Conservation (phyloP, 2,329 filamentous ascomycete species). For the Colletotrichum liriopes region DNA sequence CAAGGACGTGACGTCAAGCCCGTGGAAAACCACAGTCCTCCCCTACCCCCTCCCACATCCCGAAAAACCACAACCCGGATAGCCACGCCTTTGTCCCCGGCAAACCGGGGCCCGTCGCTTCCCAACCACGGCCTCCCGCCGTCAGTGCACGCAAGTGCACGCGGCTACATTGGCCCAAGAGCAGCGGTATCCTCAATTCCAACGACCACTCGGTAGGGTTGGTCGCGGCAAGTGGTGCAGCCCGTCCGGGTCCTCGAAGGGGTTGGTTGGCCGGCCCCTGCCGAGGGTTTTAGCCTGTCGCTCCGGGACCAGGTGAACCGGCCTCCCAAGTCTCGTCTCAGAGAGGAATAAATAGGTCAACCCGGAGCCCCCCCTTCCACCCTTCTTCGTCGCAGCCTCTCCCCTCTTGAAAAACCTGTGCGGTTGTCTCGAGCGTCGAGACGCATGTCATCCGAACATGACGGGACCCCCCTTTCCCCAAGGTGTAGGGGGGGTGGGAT, state of each 20-base stretch:
- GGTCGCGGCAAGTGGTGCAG: conserved; percentile 9
- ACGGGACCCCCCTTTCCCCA: neutral
- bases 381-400: neutral
- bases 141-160: neutral
- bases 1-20: neutral
- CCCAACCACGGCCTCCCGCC: neutral
- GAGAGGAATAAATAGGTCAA: neutral
- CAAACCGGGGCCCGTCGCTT: neutral
- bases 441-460: neutral
- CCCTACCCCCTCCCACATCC: conserved; percentile 3
- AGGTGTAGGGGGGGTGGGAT: neutral
- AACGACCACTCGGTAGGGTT: neutral
- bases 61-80: neutral
- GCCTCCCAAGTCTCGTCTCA: neutral
- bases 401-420: neutral
- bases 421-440: neutral
- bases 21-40: neutral
- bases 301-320: neutral
- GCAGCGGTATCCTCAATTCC: neutral
- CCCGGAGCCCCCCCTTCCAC: neutral
- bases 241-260: conserved; percentile 1
- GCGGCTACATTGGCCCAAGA: neutral
- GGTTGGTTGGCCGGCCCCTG: neutral
- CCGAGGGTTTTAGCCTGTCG: neutral
- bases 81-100: neutral